Base-by-base conservation (phyloP, 1,284 basidiomycete genomes). In the Ceratobasidium papillatum region DNA sequence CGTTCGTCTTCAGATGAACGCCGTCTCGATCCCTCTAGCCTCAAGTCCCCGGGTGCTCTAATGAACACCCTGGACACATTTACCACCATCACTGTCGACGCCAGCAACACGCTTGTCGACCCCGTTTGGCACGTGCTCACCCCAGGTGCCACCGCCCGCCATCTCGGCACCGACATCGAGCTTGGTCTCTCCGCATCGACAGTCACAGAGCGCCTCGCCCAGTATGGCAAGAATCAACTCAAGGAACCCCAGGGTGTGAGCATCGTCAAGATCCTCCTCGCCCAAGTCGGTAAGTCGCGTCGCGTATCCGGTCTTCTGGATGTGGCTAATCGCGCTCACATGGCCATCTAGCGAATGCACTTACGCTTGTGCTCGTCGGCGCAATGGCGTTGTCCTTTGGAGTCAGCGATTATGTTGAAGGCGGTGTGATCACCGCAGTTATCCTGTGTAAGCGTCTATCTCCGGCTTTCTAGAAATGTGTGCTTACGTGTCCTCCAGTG, bases 371-470 rank as follows among this genome's bases (percentile, higher is more conserved):
- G 3, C 81, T 88, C 66, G 81, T 91, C 73, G 86, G 86, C 43
- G 89, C 89, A 36, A 85, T 91, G 83, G 86, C 86, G 8, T 84
- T 90, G n/a, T 89, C 88, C 3, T 88, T 91, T 75, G 90, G 86
- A 74, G 87, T 88, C 30, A 82, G 85, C 77, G 87, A 88, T 74
- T 92, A 86, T 83, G 87, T 91, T 75, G 88, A 88, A 78, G 89
- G 87, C 27, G 89, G 87, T 64, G 90, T 91, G 47, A 88, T 91
- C 75, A 87, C 87, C 14, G 88, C 87, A 19, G 86, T 91, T 41
- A 88, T 91, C 43, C 80, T 86, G 43, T 81, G 34, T 83, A 82
- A 45, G 79, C 81, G 47, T 80, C 78, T 74, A 82, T 80, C 38
- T 75, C 76, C 12, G 22, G 41, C 41, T 7, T 17, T 9, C 36